phyloP scores from a whole-genome alignment of 2,329 filamentous ascomycete genomes.

The Fusarium coicis region DNA sequence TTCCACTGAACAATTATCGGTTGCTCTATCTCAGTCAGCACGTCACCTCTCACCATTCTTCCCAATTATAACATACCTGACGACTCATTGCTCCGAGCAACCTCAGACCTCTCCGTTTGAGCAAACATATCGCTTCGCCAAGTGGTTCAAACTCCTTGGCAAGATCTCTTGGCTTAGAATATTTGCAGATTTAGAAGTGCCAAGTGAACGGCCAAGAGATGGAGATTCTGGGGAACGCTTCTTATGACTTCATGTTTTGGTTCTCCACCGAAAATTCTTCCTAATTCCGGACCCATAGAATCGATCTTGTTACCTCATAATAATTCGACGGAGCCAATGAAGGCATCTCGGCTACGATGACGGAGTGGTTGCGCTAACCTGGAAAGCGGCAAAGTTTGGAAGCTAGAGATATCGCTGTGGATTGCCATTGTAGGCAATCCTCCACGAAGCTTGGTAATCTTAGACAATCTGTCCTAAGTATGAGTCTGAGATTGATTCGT shows the following conservation, averaged over 20 bases:
- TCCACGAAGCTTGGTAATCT: background rate
- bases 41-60: accelerated
- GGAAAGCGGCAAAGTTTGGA: background rate
- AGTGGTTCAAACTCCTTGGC: background rate
- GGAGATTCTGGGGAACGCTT: background rate
- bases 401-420: background rate
- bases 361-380: background rate
- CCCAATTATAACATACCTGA: background rate
- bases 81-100: background rate
- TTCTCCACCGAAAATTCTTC: background rate
- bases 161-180: background rate
- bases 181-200: conserved; percentile 2
- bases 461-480: background rate
- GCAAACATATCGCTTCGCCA: background rate
- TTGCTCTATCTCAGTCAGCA: conserved; percentile 3
- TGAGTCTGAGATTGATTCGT: no score
- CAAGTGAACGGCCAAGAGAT: conserved; percentile 24
- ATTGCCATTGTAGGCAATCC: background rate
- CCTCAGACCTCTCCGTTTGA: background rate
- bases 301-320: conserved; percentile 5
- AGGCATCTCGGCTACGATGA: background rate
- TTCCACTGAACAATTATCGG: conserved; percentile 11
- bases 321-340: background rate
- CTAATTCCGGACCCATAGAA: conserved; percentile 11
- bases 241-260: conserved; percentile 7